These are phyloP conservation scores for Agrostemma githago DNA, from an alignment of 148 eudicot genomes.

Conservation along the genomic window DNA sequence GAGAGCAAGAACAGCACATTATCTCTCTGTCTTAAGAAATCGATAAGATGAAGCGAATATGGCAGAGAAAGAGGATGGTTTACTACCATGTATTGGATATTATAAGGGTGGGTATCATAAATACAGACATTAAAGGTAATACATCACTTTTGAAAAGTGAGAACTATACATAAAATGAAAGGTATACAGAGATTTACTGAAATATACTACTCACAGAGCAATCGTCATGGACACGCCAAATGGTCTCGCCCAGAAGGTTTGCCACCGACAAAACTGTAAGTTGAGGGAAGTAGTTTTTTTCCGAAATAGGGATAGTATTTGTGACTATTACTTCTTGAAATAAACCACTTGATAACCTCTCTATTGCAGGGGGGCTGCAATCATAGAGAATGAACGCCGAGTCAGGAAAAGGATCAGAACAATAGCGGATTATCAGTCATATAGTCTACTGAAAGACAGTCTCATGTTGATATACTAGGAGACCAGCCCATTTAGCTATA, in stretches of 20 bases:
- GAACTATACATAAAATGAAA: slow-evolving; percentile 1
- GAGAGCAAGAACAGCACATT: slow-evolving; percentile 7
- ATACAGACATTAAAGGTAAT: neutral
- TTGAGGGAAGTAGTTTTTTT: slow-evolving; percentile 85
- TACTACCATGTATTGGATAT: neutral
- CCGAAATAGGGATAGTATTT: slow-evolving; percentile 78
- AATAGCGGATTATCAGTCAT: neutral
- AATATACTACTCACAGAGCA: slow-evolving; percentile 60
- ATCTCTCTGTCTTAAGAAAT: neutral
- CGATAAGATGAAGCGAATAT: neutral
- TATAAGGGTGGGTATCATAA: neutral
- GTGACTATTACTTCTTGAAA: slow-evolving; percentile 93
- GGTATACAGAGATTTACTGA: slow-evolving; percentile 8
- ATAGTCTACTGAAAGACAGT: neutral
- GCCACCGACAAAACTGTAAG: slow-evolving; percentile 85
- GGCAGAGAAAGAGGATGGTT: neutral
- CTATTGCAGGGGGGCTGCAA: slow-evolving; percentile 86
- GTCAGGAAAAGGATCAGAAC: neutral
- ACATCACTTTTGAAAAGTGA: neutral
- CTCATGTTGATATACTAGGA: neutral
- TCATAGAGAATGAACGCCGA: slow-evolving; percentile 2
- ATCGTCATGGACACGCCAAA: slow-evolving; percentile 97
- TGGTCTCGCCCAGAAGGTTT: slow-evolving; percentile 87
- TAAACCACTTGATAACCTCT: slow-evolving; percentile 79
- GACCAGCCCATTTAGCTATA: neutral